A percentile compares a stretch with the other conserved stretches of the same genome.
phyloP scores from a whole-genome alignment of 73 alveolate genomes.

The Tetrahymena malaccensis region DNA sequence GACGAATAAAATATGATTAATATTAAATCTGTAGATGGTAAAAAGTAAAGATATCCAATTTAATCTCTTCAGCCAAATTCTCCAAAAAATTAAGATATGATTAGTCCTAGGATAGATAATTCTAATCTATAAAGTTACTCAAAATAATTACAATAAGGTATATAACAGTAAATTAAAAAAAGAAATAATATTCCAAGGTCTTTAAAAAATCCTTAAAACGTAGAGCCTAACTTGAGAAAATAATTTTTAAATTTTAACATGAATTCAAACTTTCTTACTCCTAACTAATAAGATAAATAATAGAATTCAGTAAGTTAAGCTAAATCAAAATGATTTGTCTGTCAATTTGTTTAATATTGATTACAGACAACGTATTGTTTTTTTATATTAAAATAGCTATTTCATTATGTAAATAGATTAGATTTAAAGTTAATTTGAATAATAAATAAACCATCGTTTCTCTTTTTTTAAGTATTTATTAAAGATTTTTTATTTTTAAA shows the following conservation, averaged over 20 bases:
- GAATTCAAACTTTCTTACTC: not conserved
- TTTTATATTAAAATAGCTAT: no score
- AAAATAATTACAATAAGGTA: not conserved
- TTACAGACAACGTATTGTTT: not conserved
- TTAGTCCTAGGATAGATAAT: not conserved
- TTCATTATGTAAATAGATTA: no score
- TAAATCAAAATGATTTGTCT: not conserved
- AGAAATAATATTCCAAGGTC: not conserved
- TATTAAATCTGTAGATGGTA: not conserved
- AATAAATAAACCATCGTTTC: no score
- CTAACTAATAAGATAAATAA: not conserved
- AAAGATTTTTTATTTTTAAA: no score
- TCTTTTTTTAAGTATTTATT: no score
- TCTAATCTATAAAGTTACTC: not conserved
- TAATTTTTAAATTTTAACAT: not conserved
- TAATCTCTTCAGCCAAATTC: not conserved
- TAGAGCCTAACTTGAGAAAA: not conserved
- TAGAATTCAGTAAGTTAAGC: no score
- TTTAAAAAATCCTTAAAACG: not conserved
- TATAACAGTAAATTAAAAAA: not conserved
- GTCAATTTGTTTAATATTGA: no score
- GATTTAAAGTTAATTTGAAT: no score
- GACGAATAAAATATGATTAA: not conserved
- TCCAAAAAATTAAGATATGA: not conserved
- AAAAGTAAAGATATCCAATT: not conserved